These are phyloP conservation scores for Pythium oligandrum DNA, from an alignment of 352 stramenopile genomes.

Conservation along the genomic window DNA sequence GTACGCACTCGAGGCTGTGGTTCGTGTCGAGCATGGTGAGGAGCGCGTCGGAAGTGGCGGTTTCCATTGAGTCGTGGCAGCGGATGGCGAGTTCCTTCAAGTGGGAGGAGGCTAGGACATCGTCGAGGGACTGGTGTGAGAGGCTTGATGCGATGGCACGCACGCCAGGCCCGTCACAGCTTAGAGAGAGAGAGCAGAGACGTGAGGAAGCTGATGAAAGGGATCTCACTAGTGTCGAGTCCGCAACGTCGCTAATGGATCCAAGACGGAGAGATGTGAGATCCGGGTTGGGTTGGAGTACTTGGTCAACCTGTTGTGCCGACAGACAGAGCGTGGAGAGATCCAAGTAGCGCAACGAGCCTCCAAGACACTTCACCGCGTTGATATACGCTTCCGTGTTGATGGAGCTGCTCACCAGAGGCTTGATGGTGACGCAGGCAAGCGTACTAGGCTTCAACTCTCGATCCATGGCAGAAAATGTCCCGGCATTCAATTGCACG, in stretches of 20 bases:
- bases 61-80: neutral
- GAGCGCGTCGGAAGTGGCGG: neutral
- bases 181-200: conserved; percentile 1
- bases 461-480: too few species aligned
- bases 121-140: neutral
- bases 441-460: neutral
- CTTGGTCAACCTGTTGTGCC: neutral
- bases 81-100: conserved; percentile 3
- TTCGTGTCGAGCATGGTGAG: conserved; percentile 8
- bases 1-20: neutral
- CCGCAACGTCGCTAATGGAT: neutral
- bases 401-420: neutral
- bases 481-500: neutral
- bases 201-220: neutral
- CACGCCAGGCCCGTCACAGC: neutral
- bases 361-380: neutral
- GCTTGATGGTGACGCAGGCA: neutral
- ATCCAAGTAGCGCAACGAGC: neutral
- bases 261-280: neutral
- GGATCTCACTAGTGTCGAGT: neutral
- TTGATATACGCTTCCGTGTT: neutral
- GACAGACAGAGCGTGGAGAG: conserved; percentile 1
- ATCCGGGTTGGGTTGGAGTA: neutral
- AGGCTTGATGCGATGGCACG: neutral
- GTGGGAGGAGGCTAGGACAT: neutral